phyloP scores from a whole-genome alignment of 2,329 filamentous ascomycete species.

The Claviceps purpurea region DNA sequence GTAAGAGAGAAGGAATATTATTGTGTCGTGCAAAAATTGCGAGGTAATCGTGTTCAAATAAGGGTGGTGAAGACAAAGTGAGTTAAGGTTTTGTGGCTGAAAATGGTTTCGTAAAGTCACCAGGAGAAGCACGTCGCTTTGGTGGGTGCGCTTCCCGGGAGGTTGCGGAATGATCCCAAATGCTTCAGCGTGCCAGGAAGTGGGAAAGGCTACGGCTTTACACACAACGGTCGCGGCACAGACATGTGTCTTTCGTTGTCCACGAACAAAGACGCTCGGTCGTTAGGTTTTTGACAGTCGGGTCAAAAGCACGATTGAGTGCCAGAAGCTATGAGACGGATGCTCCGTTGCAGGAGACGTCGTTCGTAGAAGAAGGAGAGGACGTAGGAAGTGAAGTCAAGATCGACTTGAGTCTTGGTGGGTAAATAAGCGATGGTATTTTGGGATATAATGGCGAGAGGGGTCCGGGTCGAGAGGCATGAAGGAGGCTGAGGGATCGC shows the following conservation, averaged over 20 bases:
- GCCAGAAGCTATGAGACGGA: background rate
- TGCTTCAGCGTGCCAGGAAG: background rate
- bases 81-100: background rate
- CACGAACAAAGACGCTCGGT: background rate
- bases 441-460: conserved; percentile 1
- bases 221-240: background rate
- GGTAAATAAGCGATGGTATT: conserved; percentile 3
- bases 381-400: conserved; percentile 3
- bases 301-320: background rate
- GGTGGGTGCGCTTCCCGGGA: background rate
- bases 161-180: background rate
- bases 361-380: conserved; percentile 4
- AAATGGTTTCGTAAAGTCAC: background rate
- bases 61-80: background rate
- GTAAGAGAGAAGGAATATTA: background rate
- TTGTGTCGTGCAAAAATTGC: background rate
- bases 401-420: conserved; percentile 1
- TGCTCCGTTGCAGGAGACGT: background rate
- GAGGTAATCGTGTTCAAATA: background rate
- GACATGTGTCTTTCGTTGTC: background rate
- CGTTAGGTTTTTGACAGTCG: background rate
- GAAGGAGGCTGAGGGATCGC: background rate
- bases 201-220: background rate
- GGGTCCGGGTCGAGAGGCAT: conserved; percentile 2
- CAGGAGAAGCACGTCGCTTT: background rate